Evolutionary conservation across 2,329 filamentous ascomycete genomes (phyloP).

Genomic region (Knoxdaviesia capensis): DNA sequence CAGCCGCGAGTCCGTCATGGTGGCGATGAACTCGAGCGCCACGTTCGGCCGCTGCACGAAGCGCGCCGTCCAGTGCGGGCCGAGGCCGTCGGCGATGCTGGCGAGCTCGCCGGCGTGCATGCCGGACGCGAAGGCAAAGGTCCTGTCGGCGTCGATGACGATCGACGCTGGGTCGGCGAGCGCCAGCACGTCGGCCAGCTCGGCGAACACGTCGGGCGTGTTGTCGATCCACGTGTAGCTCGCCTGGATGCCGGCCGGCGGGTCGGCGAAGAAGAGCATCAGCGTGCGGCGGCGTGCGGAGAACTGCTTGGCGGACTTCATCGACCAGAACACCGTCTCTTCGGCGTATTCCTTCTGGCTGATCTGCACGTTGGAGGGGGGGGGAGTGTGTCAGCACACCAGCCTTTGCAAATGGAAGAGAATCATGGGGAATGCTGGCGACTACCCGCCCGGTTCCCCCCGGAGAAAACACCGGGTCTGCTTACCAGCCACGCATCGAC

Average conservation of each 20-base stretch:
- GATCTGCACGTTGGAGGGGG: constrained; percentile 15
- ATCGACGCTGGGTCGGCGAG: constrained; percentile 16
- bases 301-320: constrained; percentile 23
- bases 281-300: constrained; percentile 28
- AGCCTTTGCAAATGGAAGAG: not conserved
- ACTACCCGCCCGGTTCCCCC: constrained; percentile 4
- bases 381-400: not conserved
- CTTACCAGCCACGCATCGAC: constrained; percentile 26
- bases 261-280: constrained; percentile 24
- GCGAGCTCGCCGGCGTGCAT: constrained; percentile 25
- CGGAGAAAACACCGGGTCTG: too few relatives aligned
- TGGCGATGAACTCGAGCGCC: constrained; percentile 23
- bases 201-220: constrained; percentile 20
- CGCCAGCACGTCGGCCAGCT: constrained; percentile 17
- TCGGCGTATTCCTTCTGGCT: constrained; percentile 30
- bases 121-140: constrained; percentile 24
- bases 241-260: constrained; percentile 9
- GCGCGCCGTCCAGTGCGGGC: constrained; percentile 15
- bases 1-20: constrained; percentile 18
- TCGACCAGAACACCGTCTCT: constrained; percentile 29
- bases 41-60: constrained; percentile 24
- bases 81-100: constrained; percentile 14
- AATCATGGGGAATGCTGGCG: not conserved
- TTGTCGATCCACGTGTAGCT: constrained; percentile 26
- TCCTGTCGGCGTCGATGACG: constrained; percentile 21